Evolutionary conservation across 306 rosid genomes (phyloP).

Genomic region (Alnus glutinosa): DNA sequence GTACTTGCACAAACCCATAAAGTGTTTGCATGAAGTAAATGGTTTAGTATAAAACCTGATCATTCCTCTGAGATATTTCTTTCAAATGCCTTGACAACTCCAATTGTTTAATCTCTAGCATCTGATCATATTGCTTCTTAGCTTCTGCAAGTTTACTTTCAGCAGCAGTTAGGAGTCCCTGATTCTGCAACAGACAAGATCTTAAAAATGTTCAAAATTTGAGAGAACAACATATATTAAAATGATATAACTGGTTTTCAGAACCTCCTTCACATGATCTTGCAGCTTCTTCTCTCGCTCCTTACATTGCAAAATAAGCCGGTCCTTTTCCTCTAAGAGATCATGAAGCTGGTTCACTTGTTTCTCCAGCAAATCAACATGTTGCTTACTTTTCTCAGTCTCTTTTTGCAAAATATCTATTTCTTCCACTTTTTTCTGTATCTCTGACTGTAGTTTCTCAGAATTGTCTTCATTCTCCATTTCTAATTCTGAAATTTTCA

Average conservation of each 20-base stretch:
- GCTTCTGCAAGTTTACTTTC: slow-evolving; percentile 76
- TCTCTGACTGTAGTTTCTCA: slow-evolving; percentile 62
- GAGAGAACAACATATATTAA: slow-evolving; percentile 6
- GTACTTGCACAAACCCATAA: slow-evolving; percentile 19
- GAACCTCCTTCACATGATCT: slow-evolving; percentile 72
- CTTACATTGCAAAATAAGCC: slow-evolving; percentile 48
- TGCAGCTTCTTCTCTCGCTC: slow-evolving; percentile 75
- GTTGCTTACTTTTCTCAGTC: slow-evolving; percentile 50
- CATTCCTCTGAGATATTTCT: slow-evolving; percentile 89
- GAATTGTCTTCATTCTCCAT: slow-evolving; percentile 57
- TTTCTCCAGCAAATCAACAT: slow-evolving; percentile 52
- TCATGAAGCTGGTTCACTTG: slow-evolving; percentile 52
- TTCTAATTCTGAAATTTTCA: slow-evolving; percentile 64
- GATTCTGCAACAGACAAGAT: slow-evolving; percentile 55
- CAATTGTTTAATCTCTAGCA: slow-evolving; percentile 75
- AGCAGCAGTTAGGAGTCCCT: slow-evolving; percentile 47
- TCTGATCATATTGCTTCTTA: slow-evolving; percentile 69
- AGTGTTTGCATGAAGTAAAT: slow-evolving; percentile 28
- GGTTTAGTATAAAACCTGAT: slow-evolving; percentile 62
- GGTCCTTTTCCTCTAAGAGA: slow-evolving; percentile 64
- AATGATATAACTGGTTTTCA: slow-evolving; percentile 29
- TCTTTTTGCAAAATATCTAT: slow-evolving; percentile 55
- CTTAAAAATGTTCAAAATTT: slow-evolving; percentile 20
- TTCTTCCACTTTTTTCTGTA: slow-evolving; percentile 65
- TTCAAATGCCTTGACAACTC: slow-evolving; percentile 90